These are phyloP conservation scores for Stemphylium lycopersici DNA, from an alignment of 2,329 filamentous ascomycete genomes.

Conservation along the genomic window DNA sequence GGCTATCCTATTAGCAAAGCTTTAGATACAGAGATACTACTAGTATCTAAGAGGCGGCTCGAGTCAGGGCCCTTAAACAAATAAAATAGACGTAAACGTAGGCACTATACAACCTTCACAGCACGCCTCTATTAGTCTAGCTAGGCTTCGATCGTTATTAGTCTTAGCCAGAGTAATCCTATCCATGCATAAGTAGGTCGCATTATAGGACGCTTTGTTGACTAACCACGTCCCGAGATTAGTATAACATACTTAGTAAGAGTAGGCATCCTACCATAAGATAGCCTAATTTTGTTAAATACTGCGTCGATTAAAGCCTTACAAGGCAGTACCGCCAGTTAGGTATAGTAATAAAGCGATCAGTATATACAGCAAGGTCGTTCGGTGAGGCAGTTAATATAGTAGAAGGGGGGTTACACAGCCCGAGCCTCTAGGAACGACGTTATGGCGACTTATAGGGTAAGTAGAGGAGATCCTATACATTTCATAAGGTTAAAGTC, in stretches of 20 bases:
- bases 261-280: not conserved
- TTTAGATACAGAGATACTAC: not conserved
- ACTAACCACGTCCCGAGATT: not conserved
- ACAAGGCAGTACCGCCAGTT: not conserved
- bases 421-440: not conserved
- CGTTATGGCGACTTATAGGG: not conserved
- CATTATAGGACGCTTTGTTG: not conserved
- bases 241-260: constrained; percentile 1
- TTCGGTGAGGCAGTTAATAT: not conserved
- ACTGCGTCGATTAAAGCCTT: not conserved
- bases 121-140: not conserved
- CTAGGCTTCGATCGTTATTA: not conserved
- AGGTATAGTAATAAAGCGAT: constrained; percentile 1
- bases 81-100: not conserved
- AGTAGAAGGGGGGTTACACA: not conserved
- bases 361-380: not conserved
- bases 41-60: not conserved
- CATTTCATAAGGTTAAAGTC: not conserved
- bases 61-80: not conserved
- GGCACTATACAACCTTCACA: not conserved
- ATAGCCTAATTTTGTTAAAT: not conserved
- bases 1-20: not conserved
- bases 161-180: not conserved
- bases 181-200: not conserved
- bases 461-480: not conserved